Evolutionary conservation across 73 alveolate species (phyloP), one percentile per base, ranked within the genome.

Genomic region (Paramecium octaurelia): DNA sequence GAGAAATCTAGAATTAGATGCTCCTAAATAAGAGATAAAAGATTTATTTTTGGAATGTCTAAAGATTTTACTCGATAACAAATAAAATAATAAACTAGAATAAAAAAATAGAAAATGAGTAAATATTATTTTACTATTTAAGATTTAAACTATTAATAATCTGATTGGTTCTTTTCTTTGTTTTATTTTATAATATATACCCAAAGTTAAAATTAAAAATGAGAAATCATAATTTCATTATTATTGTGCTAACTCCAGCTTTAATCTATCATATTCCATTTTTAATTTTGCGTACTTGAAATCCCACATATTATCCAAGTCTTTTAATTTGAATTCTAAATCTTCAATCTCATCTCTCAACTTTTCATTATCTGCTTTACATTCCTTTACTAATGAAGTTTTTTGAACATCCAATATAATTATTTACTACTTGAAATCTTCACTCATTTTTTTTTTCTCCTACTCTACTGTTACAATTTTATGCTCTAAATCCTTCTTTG

Each of bases 221-320:
- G 69, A 54, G 69, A 54, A 12, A 48, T 48, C 21, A 18, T n/a
- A 54, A 54, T n/a, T 54, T 54, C 69, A 54, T 54, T 54, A 54
- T 6, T 64, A 64, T 64, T 64, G 14, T 8, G 31, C 84, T 24
- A 23, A 27, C 14, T 64, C 84, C 46, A 64, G 24, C 40, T 75
- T 38, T 75, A 75, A 75, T 38, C 88, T 14, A 38, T 35, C 58
- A 38, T 38, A 10, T 75, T 75, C 88, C 88, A 75, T 75, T 36
- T 75, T 35, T 14, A 75, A 38, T 24, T 75, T 75, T 29, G 88
- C 88, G 35, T 75, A 75, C 21, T 75, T 75, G 34, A 75, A 75
- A 75, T 75, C 69, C 88, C 88, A 35, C 88, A 75, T 75, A 75
- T 75, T 75, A 42, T 75, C 88, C 18, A 75, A 42, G n/a, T 75